Conservation (phyloP, 2,329 filamentous ascomycete genomes). For the Leptographium procerum region DNA sequence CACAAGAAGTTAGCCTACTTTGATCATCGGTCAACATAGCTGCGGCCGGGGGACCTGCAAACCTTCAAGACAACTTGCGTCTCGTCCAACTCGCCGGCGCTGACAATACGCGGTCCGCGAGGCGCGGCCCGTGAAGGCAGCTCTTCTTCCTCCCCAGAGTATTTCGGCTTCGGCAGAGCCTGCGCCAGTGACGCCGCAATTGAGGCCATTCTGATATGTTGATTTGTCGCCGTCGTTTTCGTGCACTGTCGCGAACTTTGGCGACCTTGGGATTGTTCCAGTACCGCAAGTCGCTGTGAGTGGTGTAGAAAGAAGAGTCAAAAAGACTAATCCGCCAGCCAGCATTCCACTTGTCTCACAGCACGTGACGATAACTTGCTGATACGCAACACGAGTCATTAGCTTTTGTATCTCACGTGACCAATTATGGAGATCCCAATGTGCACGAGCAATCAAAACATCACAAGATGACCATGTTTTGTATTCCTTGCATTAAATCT, state of each 20-base stretch:
- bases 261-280: neutral
- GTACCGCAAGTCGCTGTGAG: neutral
- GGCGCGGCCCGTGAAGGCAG: slow-evolving; percentile 58
- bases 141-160: slow-evolving; percentile 82
- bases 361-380: neutral
- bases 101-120: slow-evolving; percentile 72
- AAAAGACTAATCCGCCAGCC: neutral
- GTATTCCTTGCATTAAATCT: neutral
- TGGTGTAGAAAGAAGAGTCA: neutral
- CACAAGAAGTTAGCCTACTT: slow-evolving; percentile 7
- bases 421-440: neutral
- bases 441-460: neutral
- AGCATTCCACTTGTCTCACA: neutral
- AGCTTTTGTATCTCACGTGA: neutral
- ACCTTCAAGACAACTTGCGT: slow-evolving; percentile 74
- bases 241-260: neutral
- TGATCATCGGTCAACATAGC: neutral
- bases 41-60: slow-evolving; percentile 14
- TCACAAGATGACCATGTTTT: neutral
- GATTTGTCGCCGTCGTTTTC: neutral
- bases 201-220: slow-evolving; percentile 42
- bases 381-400: no score
- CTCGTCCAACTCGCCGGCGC: slow-evolving; percentile 68
- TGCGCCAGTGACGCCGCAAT: slow-evolving; percentile 62
- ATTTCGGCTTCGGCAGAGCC: slow-evolving; percentile 80